Conservation (phyloP, 2,329 filamentous ascomycete species). For the Macroventuria anomochaeta region DNA sequence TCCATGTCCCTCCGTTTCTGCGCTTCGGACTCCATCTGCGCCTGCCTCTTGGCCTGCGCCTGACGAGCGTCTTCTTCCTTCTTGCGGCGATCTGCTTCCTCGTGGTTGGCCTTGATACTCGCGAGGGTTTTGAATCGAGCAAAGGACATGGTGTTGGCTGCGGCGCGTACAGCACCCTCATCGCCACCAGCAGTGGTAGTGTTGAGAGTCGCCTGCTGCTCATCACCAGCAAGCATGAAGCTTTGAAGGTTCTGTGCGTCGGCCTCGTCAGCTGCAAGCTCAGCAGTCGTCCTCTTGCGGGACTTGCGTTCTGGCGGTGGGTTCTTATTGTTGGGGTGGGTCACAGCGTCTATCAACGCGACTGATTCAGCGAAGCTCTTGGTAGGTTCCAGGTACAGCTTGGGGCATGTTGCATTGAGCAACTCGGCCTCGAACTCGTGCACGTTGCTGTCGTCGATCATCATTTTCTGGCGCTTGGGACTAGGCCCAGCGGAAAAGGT, state of each 20-base stretch:
- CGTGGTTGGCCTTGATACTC: conserved; percentile 78
- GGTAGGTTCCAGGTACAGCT: conserved; percentile 79
- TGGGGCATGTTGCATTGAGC: conserved; percentile 73
- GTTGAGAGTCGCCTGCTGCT: conserved; percentile 70
- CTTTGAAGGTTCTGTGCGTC: conserved; percentile 86
- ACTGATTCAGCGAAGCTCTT: conserved; percentile 72
- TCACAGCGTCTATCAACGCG: conserved; percentile 71
- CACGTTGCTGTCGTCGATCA: conserved; percentile 76
- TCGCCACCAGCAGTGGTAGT: conserved; percentile 67
- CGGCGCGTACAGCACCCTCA: conserved; percentile 68
- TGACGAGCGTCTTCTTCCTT: conserved; percentile 57
- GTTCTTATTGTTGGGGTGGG: conserved; percentile 78
- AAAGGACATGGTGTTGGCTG: conserved; percentile 82
- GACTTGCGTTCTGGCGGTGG: conserved; percentile 83
- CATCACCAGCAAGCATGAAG: conserved; percentile 92
- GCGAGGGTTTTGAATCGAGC: conserved; percentile 91
- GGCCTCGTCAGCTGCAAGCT: conserved; percentile 94
- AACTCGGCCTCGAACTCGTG: conserved; percentile 78
- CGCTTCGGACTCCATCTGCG: conserved; percentile 42
- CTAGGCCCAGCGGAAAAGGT: conserved; percentile 64
- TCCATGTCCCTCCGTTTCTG: conserved; percentile 47
- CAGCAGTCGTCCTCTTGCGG: conserved; percentile 90
- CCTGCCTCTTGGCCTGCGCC: conserved; percentile 50
- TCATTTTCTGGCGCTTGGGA: conserved; percentile 77
- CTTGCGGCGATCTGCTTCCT: conserved; percentile 68